Evolutionary conservation across 163 green algal species (phyloP).

Genomic region (Coccomyxa subellipsoidea): DNA sequence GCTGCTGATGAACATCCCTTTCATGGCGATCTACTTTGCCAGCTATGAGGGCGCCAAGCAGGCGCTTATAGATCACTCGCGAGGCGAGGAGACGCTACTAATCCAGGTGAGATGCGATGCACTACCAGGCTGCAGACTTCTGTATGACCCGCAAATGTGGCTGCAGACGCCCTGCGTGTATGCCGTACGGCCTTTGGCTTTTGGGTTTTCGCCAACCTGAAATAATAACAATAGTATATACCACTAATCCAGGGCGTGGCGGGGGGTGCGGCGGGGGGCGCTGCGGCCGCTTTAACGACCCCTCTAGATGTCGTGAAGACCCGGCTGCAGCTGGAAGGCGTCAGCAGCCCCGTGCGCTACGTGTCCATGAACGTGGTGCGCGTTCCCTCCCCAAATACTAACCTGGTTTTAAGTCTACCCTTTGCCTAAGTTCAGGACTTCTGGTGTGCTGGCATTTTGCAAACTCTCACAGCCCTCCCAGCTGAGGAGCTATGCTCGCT

Average conservation of each 20-base stretch:
- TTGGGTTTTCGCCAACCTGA: too few relatives aligned
- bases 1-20: constrained; percentile 98
- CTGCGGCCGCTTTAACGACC: constrained; percentile 83
- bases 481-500: too few relatives aligned
- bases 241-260: constrained; percentile 51
- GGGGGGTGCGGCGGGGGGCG: constrained; percentile 79
- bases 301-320: constrained; percentile 94
- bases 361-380: constrained; percentile 59
- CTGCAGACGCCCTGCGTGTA: too few relatives aligned
- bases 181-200: too few relatives aligned
- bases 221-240: too few relatives aligned
- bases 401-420: not conserved
- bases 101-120: too few relatives aligned
- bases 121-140: too few relatives aligned
- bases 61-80: constrained; percentile 40
- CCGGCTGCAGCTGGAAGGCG: constrained; percentile 82
- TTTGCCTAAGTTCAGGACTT: not conserved
- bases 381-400: not conserved
- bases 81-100: constrained; percentile 43
- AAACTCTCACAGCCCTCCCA: too few relatives aligned
- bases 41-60: constrained; percentile 91
- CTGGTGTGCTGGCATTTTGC: not conserved
- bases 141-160: too few relatives aligned
- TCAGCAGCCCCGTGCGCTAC: constrained; percentile 62
- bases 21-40: constrained; percentile 90